Percentiles rank a stretch among this genome's conserved stretches.
These are phyloP conservation scores for Gomphus sp. DNA, from an alignment of 1,284 basidiomycete genomes.

Conservation along the genomic window DNA sequence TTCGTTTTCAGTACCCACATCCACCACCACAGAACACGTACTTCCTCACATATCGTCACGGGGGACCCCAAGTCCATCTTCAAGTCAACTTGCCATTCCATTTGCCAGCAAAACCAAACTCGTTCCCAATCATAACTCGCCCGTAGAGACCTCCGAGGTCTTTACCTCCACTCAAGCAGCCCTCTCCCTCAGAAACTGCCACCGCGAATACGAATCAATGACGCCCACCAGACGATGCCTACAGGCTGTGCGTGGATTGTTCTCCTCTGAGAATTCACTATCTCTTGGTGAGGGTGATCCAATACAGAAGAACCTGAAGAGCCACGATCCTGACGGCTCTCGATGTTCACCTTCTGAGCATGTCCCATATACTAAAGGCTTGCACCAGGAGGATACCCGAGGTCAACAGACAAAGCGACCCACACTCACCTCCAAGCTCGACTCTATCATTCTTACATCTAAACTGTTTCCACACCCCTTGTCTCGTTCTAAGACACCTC, in stretches of 20 bases:
- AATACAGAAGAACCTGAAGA: constrained; percentile 75
- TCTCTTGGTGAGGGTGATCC: neutral
- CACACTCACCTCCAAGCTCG: constrained; percentile 6
- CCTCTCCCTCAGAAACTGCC: neutral
- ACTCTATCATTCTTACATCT: constrained; percentile 6
- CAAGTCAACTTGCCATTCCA: neutral
- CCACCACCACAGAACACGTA: neutral
- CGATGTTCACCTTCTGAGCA: neutral
- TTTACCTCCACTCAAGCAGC: neutral
- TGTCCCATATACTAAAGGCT: neutral
- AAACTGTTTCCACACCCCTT: constrained; percentile 6
- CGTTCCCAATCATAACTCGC: neutral
- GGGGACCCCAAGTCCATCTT: neutral
- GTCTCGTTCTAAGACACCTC: constrained; percentile 4
- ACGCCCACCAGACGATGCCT: constrained; percentile 1
- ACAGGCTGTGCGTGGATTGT: neutral
- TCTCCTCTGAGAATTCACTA: neutral
- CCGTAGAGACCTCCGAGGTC: neutral
- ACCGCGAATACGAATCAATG: neutral
- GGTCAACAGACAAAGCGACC: constrained; percentile 2
- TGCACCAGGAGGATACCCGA: neutral
- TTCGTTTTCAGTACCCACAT: neutral
- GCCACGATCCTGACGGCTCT: constrained; percentile 59
- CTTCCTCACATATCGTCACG: neutral
- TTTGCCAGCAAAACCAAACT: neutral